Evolutionary conservation across 371 early-diverging fungal genomes (phyloP).

Genomic region (Coemansia linderi): DNA sequence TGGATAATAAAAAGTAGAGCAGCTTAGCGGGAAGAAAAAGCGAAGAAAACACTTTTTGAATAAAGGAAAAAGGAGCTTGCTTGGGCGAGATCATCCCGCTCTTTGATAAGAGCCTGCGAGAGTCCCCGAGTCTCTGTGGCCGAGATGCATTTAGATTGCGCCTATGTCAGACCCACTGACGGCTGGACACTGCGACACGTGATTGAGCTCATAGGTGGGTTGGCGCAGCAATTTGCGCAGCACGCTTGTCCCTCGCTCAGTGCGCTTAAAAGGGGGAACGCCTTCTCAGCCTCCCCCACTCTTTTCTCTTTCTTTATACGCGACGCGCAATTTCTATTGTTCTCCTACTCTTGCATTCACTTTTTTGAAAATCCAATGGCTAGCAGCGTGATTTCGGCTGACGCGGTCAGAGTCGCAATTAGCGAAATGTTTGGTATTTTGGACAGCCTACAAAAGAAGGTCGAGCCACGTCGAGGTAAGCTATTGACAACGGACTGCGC

Average conservation of each 20-base stretch:
- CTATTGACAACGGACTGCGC: not conserved
- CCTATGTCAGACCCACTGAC: not conserved
- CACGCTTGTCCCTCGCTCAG: not conserved
- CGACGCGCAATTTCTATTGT: not conserved
- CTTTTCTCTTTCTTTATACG: not conserved
- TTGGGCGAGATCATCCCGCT: not conserved
- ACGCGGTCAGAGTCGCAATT: conserved; percentile 24
- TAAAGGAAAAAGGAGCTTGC: not conserved
- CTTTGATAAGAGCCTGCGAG: not conserved
- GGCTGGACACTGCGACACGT: conserved; percentile 5
- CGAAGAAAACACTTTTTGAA: not conserved
- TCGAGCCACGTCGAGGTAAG: conserved; percentile 14
- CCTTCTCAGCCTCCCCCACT: not conserved
- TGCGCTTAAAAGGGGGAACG: not conserved
- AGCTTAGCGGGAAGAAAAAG: not conserved
- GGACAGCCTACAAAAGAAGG: conserved; percentile 20
- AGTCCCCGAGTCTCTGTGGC: not conserved
- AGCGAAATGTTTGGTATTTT: conserved; percentile 29
- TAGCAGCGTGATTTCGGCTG: conserved; percentile 14
- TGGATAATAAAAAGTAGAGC: not conserved
- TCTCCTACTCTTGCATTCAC: not conserved
- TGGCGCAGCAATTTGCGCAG: conserved; percentile 1
- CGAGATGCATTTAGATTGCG: conserved; percentile 4
- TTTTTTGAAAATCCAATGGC: conserved; percentile 13
- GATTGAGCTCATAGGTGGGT: not conserved